Evolutionary conservation across 2,329 filamentous ascomycete species (phyloP), one percentile per base, ranked within the genome.

Genomic region (Alternaria metachromatica): DNA sequence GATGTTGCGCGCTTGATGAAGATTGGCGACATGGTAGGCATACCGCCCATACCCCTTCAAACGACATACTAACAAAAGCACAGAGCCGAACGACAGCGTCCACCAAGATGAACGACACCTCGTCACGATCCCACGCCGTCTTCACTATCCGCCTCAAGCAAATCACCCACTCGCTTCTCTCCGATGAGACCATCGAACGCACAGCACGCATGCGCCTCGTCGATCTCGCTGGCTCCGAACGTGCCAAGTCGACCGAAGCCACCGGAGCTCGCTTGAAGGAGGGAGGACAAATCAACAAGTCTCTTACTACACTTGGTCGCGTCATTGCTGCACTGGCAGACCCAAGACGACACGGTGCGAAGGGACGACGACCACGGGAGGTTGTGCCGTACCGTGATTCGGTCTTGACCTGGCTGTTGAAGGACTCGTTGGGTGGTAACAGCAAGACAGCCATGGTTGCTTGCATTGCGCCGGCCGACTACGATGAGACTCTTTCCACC

Each of bases 51-150:
- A 5, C 25, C 21, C 5, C 23, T n/a, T 8, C 11, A 15, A 28
- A 46, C 4, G 10, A 25, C 6, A 6, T 46, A 41, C 71, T 75
- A 53, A 74, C 50, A 10, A 1, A 5, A 20, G 1, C 9, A 2
- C 30, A 80, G 68, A 97, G 92, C 62, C 90, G 96, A 51, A 98
- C 96, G 0, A 91, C 89, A 20, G 96, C 96, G 13, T 94, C 92
- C 77, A 99, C 96, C 63, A 98, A 97, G 83, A 99, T 99, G 96
- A 99, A 99, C 81, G 96, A 99, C 80, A 98, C 95, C 3, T 97
- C 93, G 58, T 97, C 93, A 67, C 92, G 96, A 79, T 97, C 94
- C 68, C 96, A 99, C 77, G 94, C 96, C 8, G 96, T 99, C 62
- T 99, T 99, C 80, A 99, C 96, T 26, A 96, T 99, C 72, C 96